Conservation (phyloP, 768 basidiomycete species). For the Macrocybe gigantea region DNA sequence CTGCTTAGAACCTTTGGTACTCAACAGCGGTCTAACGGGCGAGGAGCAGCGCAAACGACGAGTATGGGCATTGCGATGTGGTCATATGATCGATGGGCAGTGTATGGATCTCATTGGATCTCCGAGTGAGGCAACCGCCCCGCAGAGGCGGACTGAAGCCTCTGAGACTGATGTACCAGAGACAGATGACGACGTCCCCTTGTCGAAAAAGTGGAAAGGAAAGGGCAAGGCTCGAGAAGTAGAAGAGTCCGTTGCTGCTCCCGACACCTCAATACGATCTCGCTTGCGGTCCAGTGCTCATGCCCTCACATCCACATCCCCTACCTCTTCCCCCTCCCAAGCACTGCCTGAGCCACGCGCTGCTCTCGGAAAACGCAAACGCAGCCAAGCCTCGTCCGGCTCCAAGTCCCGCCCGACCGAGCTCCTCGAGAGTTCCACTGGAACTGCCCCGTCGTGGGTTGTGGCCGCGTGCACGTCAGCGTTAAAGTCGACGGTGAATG, state of each 20-base stretch:
- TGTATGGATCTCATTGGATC: constrained; percentile 57
- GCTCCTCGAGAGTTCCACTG: constrained; percentile 33
- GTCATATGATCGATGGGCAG: constrained; percentile 75
- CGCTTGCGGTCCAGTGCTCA: constrained; percentile 45
- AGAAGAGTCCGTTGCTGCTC: constrained; percentile 3
- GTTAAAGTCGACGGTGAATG: constrained; percentile 54
- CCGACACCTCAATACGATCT: constrained; percentile 43
- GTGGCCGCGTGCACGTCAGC: constrained; percentile 49
- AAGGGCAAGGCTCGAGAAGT: constrained; percentile 15
- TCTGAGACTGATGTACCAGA: not conserved
- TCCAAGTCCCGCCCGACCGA: constrained; percentile 36
- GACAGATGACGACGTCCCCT: constrained; percentile 10
- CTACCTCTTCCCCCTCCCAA: constrained; percentile 3
- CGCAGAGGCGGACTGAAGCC: not conserved
- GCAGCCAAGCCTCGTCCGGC: constrained; percentile 18
- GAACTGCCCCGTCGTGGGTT: constrained; percentile 59
- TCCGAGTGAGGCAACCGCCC: constrained; percentile 6
- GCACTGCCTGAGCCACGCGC: constrained; percentile 3
- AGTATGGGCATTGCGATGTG: constrained; percentile 72
- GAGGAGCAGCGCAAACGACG: constrained; percentile 39
- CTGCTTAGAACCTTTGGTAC: constrained; percentile 60
- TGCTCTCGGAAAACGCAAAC: constrained; percentile 14
- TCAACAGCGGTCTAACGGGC: constrained; percentile 41
- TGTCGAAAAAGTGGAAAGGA: constrained; percentile 29
- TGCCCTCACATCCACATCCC: constrained; percentile 6